Percentiles rank a stretch among this genome's conserved stretches.
Conservation (phyloP, 1,284 basidiomycete species). For the Termitomyces sp. region DNA sequence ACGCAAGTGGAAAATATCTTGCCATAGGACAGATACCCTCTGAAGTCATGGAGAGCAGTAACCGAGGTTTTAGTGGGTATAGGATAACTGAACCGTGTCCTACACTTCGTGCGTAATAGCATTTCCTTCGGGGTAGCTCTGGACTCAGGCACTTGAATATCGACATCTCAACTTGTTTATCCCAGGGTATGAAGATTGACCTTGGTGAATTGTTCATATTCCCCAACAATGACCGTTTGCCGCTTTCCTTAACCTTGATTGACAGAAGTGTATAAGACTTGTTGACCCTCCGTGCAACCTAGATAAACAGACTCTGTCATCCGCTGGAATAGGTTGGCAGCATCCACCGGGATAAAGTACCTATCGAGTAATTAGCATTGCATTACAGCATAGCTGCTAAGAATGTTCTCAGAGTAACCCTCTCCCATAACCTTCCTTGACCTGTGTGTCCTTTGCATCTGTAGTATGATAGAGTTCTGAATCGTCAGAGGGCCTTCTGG, state of each 20-base stretch:
- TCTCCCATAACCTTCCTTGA: constrained; percentile 99
- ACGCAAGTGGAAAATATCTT: too few species aligned
- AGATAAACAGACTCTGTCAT: constrained; percentile 96
- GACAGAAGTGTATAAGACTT: constrained; percentile 93
- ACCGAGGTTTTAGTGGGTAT: too few species aligned
- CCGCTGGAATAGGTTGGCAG: constrained; percentile 92
- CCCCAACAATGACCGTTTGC: constrained; percentile 96
- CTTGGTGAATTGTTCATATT: too few species aligned
- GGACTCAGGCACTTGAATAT: too few species aligned
- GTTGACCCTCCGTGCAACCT: constrained; percentile 95
- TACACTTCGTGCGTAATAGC: too few species aligned
- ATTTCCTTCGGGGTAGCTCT: too few species aligned
- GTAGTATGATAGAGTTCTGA: constrained; percentile 92
- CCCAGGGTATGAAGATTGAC: too few species aligned
- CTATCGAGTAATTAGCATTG: constrained; percentile 36
- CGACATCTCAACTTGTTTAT: too few species aligned
- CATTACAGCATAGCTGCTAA: neutral
- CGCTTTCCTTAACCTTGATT: constrained; percentile 98
- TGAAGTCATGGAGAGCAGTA: too few species aligned
- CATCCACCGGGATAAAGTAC: constrained; percentile 86
- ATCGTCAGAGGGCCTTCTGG: constrained; percentile 87
- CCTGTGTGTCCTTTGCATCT: constrained; percentile 83
- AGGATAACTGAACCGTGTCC: too few species aligned
- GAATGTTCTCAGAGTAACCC: constrained; percentile 70
- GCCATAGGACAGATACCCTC: too few species aligned